Conservation (phyloP, 2,329 filamentous ascomycete species). For the Kalaharituber pfeilii region DNA sequence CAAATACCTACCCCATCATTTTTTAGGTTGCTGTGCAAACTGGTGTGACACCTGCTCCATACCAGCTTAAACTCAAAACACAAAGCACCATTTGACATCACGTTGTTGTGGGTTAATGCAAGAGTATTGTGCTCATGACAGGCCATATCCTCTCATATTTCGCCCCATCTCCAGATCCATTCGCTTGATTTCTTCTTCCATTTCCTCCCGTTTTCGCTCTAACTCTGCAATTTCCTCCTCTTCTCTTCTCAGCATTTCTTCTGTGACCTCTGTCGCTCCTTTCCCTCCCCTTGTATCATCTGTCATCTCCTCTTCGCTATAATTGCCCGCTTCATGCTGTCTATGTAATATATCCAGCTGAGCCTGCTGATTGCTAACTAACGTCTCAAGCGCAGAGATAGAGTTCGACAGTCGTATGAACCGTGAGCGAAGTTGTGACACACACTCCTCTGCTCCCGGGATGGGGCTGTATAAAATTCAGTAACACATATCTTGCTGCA, state of each 20-base stretch:
- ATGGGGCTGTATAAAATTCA: conserved; percentile 39
- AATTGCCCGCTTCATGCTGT: conserved; percentile 33
- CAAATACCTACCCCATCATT: no score
- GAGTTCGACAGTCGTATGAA: conserved; percentile 56
- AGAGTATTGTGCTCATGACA: no score
- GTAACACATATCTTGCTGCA: neutral
- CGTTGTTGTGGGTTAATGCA: no score
- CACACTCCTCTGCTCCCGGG: conserved; percentile 59
- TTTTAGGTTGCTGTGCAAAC: no score
- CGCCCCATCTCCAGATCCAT: conserved; percentile 42
- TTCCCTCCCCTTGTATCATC: conserved; percentile 32
- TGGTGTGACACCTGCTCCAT: no score
- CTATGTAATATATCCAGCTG: conserved; percentile 38
- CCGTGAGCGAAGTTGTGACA: conserved; percentile 52
- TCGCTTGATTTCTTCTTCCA: conserved; percentile 47
- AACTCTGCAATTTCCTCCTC: conserved; percentile 40
- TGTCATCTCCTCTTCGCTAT: conserved; percentile 41
- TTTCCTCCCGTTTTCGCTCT: conserved; percentile 50
- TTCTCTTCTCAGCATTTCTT: conserved; percentile 26
- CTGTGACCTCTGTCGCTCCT: conserved; percentile 31
- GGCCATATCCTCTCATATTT: neutral
- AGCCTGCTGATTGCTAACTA: conserved; percentile 57
- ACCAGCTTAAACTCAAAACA: no score
- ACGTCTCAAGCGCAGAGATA: conserved; percentile 60
- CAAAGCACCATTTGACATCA: no score